Conservation (phyloP, 208 protist genomes). For the Leishmania aethiopica region DNA sequence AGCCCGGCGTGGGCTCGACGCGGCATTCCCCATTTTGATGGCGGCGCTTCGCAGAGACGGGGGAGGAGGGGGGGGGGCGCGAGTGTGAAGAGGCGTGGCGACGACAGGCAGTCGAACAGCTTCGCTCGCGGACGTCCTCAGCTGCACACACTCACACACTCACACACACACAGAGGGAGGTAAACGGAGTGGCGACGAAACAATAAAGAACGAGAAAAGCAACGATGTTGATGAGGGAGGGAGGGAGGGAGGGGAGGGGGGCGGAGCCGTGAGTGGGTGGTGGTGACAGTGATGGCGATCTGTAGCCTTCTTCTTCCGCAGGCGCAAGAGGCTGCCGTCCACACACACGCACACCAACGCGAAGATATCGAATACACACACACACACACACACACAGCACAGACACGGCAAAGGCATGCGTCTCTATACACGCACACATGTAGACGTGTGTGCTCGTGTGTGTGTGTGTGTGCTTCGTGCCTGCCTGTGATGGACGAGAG, state of each 20-base stretch:
- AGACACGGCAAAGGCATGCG: not conserved
- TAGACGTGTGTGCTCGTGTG: not conserved
- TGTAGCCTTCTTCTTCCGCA: not conserved
- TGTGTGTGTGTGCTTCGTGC: not conserved
- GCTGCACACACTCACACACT: not conserved
- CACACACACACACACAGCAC: not conserved
- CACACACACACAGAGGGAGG: not conserved
- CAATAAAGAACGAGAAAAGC: not conserved
- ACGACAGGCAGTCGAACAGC: not conserved
- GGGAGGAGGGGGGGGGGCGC: not conserved
- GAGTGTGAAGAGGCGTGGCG: not conserved
- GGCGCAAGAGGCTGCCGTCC: not conserved
- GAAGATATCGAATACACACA: not conserved
- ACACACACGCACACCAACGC: not conserved
- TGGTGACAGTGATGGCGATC: not conserved
- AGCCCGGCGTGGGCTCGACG: constrained; percentile 15
- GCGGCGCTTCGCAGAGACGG: not conserved
- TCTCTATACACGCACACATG: not conserved
- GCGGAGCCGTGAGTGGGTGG: not conserved
- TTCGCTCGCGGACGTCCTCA: not conserved
- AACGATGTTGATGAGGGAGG: not conserved
- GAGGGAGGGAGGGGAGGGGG: not conserved
- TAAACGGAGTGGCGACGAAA: not conserved
- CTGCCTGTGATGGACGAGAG: not conserved
- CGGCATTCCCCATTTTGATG: constrained; percentile 31